Evolutionary conservation across 2,329 filamentous ascomycete genomes (phyloP), one percentile per base, ranked within the genome.

Genomic region (Cladosporium sp.): DNA sequence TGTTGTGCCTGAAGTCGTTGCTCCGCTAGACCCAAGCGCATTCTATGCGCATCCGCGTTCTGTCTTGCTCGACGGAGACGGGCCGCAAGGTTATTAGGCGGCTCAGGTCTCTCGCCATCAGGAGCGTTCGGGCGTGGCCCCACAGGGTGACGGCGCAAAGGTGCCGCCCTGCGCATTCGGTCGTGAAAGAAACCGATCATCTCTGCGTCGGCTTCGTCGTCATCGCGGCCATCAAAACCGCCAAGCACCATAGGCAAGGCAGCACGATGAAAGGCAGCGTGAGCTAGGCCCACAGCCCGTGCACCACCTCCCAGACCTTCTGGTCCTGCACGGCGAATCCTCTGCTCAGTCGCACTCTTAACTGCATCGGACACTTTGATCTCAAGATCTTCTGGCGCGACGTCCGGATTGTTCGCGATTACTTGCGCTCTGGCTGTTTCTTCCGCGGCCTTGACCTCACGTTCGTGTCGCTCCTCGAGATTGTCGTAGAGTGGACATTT

Each of bases 401-500:
- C 73, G 4, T 84, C 80, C 0, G 90, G 89, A 68, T 92, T 85
- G 36, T 88, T 83, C 26, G 82, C 79, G 15, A 82, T 78, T 3
- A 89, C 79, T 72, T 84, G 84, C 52, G 84, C 81, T 26, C 86
- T 82, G 1, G 87, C 86, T 49, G 81, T 80, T 58, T 83, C 80
- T 71, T 90, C 87, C 1, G 90, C 91, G 21, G 79, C 81, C 21
- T 81, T 81, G 18, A 91, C 86, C 69, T 92, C 90, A 8, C 83
- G 74, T 28, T 87, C 79, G 69, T 93, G 89, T 3, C 88, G 84
- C 52, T 82, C 74, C 69, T 88, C 84, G 18, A 78, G 73, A 52
- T 82, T 83, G 59, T 93, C 91, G 70, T 90, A 91, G 0, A 93
- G 79, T 1, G 88, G 87, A 68, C 91, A 94, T 38, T 70, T 86